These are phyloP conservation scores for Cucurbita argyrosperma DNA, from an alignment of 306 rosid genomes.

Conservation along the genomic window DNA sequence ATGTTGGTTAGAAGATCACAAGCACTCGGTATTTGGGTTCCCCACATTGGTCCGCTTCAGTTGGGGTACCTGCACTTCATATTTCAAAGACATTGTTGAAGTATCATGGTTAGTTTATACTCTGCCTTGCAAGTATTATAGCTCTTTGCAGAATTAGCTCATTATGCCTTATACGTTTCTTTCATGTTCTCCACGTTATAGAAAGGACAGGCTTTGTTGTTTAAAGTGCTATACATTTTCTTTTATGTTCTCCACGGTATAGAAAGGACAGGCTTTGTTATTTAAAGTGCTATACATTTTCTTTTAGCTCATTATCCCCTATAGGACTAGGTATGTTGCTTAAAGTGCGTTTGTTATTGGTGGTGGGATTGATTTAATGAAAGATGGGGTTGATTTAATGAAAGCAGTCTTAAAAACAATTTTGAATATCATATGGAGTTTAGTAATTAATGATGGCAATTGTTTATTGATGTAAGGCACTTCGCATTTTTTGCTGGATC, in stretches of 20 bases:
- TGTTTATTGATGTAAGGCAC: neutral
- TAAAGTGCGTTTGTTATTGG: neutral
- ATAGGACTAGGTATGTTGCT: neutral
- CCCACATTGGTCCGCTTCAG: slow-evolving; percentile 91
- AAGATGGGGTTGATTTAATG: neutral
- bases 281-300: no score
- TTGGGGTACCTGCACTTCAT: slow-evolving; percentile 88
- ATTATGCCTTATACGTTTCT: neutral
- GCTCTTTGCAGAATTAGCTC: neutral
- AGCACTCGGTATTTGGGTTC: slow-evolving; percentile 70
- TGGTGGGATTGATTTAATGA: neutral
- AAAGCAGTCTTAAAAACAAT: neutral
- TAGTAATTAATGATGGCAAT: neutral
- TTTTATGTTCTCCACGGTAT: neutral
- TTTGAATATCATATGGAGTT: neutral
- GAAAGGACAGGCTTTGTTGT: neutral
- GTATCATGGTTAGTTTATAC: slow-evolving; percentile 56
- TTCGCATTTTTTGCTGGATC: neutral
- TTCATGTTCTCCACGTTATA: neutral
- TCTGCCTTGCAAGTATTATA: slow-evolving; percentile 7
- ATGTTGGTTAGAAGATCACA: slow-evolving; percentile 73
- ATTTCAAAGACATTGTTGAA: slow-evolving; percentile 51
- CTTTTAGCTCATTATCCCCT: no score
- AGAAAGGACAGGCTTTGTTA: neutral
- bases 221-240: neutral